These are phyloP conservation scores for Helicocarpus griseus DNA, from an alignment of 2,329 filamentous ascomycete species.

Conservation along the genomic window DNA sequence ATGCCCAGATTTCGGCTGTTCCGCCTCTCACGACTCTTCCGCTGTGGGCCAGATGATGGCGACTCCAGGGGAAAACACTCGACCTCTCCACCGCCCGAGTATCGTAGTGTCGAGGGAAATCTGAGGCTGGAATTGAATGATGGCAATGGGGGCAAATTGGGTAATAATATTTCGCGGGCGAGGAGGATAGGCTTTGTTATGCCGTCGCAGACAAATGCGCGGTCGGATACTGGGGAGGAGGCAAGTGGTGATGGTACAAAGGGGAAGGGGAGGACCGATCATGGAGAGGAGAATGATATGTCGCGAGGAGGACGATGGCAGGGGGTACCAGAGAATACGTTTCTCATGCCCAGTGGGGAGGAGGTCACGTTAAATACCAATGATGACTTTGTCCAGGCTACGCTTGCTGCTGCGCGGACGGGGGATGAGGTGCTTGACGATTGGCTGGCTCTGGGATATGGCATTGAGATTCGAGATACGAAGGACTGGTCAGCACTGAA, in stretches of 20 bases:
- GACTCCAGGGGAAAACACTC: background rate
- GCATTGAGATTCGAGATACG: background rate
- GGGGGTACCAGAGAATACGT: background rate
- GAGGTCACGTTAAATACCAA: background rate
- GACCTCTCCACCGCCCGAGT: background rate
- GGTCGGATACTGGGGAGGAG: background rate
- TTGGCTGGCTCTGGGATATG: background rate
- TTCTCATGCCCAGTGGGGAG: background rate
- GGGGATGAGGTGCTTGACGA: background rate
- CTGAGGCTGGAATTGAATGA: too few relatives aligned
- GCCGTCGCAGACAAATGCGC: background rate
- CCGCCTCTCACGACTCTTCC: background rate
- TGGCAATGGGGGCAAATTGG: too few relatives aligned
- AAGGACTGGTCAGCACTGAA: background rate
- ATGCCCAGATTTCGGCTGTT: too few relatives aligned
- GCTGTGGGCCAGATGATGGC: background rate
- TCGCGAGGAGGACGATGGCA: background rate
- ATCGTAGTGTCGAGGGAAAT: background rate
- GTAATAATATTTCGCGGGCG: background rate
- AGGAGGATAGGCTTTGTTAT: background rate
- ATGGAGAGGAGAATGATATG: too few relatives aligned
- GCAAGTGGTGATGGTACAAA: background rate
- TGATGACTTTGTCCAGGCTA: background rate
- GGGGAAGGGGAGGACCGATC: background rate
- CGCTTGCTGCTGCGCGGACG: background rate